Evolutionary conservation across 2,329 filamentous ascomycete species (phyloP), one percentile per base, ranked within the genome.

Genomic region (Arachnomyces sp.): DNA sequence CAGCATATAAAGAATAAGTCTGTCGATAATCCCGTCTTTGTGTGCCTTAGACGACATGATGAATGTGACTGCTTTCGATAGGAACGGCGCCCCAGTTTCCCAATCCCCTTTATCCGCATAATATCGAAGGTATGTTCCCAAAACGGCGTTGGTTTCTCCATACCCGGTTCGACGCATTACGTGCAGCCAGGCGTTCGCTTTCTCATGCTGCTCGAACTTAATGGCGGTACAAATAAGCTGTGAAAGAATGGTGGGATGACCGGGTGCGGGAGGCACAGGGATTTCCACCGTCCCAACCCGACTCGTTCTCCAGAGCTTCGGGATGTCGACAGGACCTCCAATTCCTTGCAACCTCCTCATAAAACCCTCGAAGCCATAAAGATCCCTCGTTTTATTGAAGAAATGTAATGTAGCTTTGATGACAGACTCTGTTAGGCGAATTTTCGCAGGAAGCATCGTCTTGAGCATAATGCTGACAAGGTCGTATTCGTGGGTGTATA

Each of bases 121-220:
- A 40, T 59, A 66, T 29, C 56, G 53, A 17, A 66, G 41, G 43
- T 64, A 67, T 7, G 55, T 52, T 28, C 54, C 58, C 12, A 67
- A 45, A n/a, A 59, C 60, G 12, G 50, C 45, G 41, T 58, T 57
- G 28, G 59, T 57, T 36, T 66, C 64, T 39, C 57, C 53, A 39
- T 60, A 64, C 5, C 64, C 63, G 7, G 50, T 47, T 6, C 51
- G 45, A 16, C 63, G 55, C 29, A 57, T 55, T 28, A 55, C 52
- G 29, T 62, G 53, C n/a, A 63, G 52, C 52, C 59, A 67, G 4
- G 63, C 63, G 31, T 66, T 58, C 8, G 63, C 64, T 48, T 57
- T 55, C 25, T 65, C 55, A 3, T 59, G 57, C 34, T 66, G 63
- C 28, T 66, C 54, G 28, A 67, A 66, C 7, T 59, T 54, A n/a